Conservation (phyloP, 768 basidiomycete genomes). For the Leccinum rimulosum region DNA sequence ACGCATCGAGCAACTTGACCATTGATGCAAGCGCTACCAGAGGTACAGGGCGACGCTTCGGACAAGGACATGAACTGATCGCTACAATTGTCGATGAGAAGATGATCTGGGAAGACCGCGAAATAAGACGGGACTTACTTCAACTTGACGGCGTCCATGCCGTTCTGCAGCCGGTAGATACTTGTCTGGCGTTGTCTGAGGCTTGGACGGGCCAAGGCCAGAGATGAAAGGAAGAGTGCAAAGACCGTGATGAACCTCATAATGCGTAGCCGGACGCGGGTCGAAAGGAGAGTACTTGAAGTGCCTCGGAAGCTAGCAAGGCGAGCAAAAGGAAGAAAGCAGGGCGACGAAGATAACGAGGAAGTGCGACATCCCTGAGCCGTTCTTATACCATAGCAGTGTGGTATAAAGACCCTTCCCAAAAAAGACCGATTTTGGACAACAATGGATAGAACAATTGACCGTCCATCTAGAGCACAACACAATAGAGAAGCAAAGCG, state of each 20-base stretch:
- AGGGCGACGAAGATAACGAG: not conserved
- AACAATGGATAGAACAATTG: conserved; percentile 20
- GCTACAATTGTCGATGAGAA: conserved; percentile 14
- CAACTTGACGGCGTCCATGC: conserved; percentile 39
- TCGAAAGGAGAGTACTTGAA: conserved; percentile 1
- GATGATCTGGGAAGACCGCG: not conserved
- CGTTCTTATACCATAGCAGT: conserved; percentile 18
- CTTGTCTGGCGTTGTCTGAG: conserved; percentile 27
- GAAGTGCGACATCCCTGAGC: not conserved
- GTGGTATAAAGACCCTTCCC: not conserved
- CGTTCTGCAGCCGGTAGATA: conserved; percentile 36
- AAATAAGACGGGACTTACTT: conserved; percentile 34
- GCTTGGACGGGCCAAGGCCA: conserved; percentile 37
- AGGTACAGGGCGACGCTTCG: conserved; percentile 34
- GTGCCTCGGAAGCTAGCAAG: conserved; percentile 17
- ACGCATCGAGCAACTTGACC: conserved; percentile 56
- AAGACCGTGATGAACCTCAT: conserved; percentile 43
- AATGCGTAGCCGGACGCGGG: conserved; percentile 6
- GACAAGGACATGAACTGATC: conserved; percentile 20
- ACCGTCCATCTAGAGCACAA: conserved; percentile 7
- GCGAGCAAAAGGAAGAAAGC: conserved; percentile 1
- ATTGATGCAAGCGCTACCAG: conserved; percentile 48
- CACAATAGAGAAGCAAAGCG: conserved; percentile 11
- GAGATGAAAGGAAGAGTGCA: conserved; percentile 24
- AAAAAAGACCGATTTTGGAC: conserved; percentile 1